Base-by-base conservation (phyloP, 208 protist genomes). In the Paratrypanosoma confusum region DNA sequence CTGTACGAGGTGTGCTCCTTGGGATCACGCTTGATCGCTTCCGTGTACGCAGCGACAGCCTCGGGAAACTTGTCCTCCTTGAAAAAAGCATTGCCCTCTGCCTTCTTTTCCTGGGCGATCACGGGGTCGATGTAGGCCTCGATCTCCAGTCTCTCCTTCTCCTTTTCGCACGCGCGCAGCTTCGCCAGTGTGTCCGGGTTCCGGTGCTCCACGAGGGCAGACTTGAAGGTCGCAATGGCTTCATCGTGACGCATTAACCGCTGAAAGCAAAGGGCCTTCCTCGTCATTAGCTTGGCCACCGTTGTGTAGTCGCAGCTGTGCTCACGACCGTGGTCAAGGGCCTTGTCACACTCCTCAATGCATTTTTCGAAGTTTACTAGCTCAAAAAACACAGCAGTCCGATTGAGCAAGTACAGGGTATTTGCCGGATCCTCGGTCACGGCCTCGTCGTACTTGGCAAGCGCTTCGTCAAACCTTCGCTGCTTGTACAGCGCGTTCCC, bases 71-170 rank as follows among this genome's bases (percentile, higher is more conserved):
- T 93, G 42, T 91, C 78, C 25, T 75, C 57, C 76, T 97, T 96
- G 71, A 98, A 98, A 26, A 93, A 67, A 13, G 75, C 73, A 67
- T 99, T 99, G 40, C 96, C 96, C 50, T 90, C 71, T 16, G 93
- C 81, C 52, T 95, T 93, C 59, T 81, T 96, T 66, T 93, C 59
- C 32, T 74, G 63, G 2, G 84, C 71, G 24, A 92, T 83, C 39
- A 81, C 93, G 3, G 79, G 82, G 37, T 93, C 68, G 14, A 96
- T 71, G 69, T 98, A 98, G 4, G 85, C 85, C 21, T 92, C 74
- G 17, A 67, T 72, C n/a, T 84, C 56, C n/a, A 71, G 63, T 53
- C 93, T 79, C 43, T 87, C 52, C 38, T 90, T 75, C 40, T 85
- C 66, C 53, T 95, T 95, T 46, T 97, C 81, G 60, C 81, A 95